Percentiles rank a stretch among this genome's conserved stretches.
These are phyloP conservation scores for Metschnikowia colocasiae DNA, from an alignment of 805 yeast species.

Conservation along the genomic window DNA sequence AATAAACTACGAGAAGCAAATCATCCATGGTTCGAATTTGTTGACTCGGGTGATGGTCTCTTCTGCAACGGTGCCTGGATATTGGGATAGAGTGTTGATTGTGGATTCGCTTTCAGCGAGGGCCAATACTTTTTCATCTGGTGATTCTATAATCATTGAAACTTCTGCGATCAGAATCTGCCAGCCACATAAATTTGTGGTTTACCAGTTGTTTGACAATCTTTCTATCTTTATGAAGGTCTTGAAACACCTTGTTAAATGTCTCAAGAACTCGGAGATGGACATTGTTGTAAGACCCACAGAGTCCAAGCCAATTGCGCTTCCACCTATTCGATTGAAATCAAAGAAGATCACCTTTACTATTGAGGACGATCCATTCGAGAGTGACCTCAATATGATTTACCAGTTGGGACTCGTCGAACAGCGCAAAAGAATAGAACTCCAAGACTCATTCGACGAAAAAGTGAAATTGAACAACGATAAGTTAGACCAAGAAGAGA, in stretches of 20 bases:
- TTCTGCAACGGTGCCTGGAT: constrained; percentile 8
- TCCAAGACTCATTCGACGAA: constrained; percentile 21
- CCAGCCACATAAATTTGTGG: constrained; percentile 39
- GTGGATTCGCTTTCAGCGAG: constrained; percentile 10
- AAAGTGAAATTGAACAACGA: neutral
- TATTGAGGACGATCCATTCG: constrained; percentile 47
- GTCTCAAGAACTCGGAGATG: constrained; percentile 21
- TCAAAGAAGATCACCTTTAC: constrained; percentile 26
- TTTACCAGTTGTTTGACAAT: constrained; percentile 37
- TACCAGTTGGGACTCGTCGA: constrained; percentile 40
- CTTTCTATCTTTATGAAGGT: constrained; percentile 32
- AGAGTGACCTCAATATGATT: constrained; percentile 37
- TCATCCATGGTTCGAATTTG: neutral
- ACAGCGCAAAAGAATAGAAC: constrained; percentile 37
- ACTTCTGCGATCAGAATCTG: constrained; percentile 25
- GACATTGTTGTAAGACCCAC: constrained; percentile 26
- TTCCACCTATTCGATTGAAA: constrained; percentile 29
- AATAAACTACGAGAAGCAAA: neutral
- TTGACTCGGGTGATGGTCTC: constrained; percentile 13
- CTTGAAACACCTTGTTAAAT: constrained; percentile 30
- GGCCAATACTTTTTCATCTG: constrained; percentile 6
- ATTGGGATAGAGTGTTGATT: constrained; percentile 17
- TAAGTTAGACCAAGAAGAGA: neutral
- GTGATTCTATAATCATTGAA: constrained; percentile 15
- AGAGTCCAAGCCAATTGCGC: constrained; percentile 24